Base-by-base conservation (phyloP, 2,329 filamentous ascomycete species). In the Stagonosporopsis cucurbitacearum region DNA sequence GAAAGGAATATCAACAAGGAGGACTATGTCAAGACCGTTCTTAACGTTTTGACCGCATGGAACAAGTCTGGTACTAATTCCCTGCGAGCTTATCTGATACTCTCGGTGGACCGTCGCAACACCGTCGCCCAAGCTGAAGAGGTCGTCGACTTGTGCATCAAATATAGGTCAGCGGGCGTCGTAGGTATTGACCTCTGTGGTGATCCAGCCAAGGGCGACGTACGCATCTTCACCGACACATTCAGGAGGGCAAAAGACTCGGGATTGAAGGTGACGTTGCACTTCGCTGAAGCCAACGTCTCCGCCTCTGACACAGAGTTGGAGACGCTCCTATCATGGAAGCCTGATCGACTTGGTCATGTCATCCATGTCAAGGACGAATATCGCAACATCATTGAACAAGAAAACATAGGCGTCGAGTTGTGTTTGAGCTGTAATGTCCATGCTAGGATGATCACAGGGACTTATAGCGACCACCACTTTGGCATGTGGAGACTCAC, bases 391-490 rank as follows among this genome's bases (percentile, higher is more conserved):
- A 80, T 84, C 63, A 90, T 88, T 55, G 73, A 77, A 11, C 65
- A 71, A 41, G 78, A 79, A 12, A 79, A 79, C 1, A 70, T 93
- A 25, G 89, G 88, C 2, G 73, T 95, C 12, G 91, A 95, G 75
- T 71, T 95, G 33, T 95, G 91, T 58, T 77, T 95, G 58, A 91
- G 87, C 62, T 94, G 91, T 74, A 95, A 95, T 66, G 89, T 95
- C 1, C 85, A 88, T 62, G 88, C 88, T 1, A 86, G 86, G 62
- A 86, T 95, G 85, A 86, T 89, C 46, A 77, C 80, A 1, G 88
- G 89, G 0, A 84, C 86, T 1, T 84, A 82, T 64, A 66, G 82
- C 54, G 86, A 86, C 44, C 91, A 95, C 74, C 91, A 95, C 77
- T 92, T 95, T 75, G 87, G 88, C 13, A 82, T 86, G 67, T 95